These are phyloP conservation scores for Salmacisia buchloeana DNA, from an alignment of 1,284 basidiomycete species.

Conservation along the genomic window DNA sequence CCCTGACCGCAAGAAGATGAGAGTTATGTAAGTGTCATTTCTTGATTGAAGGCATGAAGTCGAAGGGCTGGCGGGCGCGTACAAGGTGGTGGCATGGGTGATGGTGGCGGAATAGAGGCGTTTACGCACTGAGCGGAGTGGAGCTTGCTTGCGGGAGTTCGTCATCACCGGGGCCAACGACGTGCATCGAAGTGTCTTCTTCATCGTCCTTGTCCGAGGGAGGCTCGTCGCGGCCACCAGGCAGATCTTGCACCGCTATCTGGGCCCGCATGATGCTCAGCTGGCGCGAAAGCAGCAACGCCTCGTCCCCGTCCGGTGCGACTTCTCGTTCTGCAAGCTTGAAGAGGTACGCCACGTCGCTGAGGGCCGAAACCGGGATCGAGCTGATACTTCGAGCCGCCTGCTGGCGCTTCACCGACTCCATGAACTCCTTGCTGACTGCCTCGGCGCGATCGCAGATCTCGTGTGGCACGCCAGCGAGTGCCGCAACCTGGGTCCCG, in stretches of 20 bases:
- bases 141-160: too few species aligned
- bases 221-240: not conserved
- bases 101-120: not conserved
- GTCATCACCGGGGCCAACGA: too few species aligned
- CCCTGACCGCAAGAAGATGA: constrained; percentile 6
- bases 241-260: constrained; percentile 10
- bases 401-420: constrained; percentile 32
- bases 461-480: constrained; percentile 43
- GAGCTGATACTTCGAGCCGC: constrained; percentile 32
- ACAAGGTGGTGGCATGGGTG: not conserved
- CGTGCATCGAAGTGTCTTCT: not conserved
- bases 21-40: constrained; percentile 11
- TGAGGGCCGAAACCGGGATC: constrained; percentile 36
- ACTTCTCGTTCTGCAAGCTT: constrained; percentile 16
- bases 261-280: constrained; percentile 36
- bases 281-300: constrained; percentile 20
- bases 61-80: not conserved
- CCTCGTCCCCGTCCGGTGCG: constrained; percentile 9
- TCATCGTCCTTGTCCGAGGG: not conserved
- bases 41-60: not conserved
- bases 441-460: constrained; percentile 44
- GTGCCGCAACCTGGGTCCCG: constrained; percentile 53
- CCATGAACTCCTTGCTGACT: constrained; percentile 40
- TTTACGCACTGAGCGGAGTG: too few species aligned
- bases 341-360: constrained; percentile 46